These are phyloP conservation scores for Astraeus odoratus DNA, from an alignment of 768 basidiomycete species.

Conservation along the genomic window DNA sequence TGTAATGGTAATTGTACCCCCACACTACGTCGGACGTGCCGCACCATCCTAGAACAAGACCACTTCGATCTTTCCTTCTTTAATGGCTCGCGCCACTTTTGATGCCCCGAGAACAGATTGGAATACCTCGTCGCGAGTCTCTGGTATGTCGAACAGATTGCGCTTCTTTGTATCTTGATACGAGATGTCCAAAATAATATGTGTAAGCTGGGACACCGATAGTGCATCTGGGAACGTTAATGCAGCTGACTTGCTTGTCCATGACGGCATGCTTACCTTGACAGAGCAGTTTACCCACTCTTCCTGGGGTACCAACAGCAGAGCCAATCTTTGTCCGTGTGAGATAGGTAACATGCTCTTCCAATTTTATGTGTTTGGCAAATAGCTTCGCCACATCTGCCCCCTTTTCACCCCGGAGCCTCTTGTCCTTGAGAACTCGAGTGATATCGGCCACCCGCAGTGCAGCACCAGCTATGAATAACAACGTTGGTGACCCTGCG, in stretches of 20 bases:
- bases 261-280: slow-evolving; percentile 41
- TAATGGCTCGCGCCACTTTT: slow-evolving; percentile 54
- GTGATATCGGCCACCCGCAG: slow-evolving; percentile 88
- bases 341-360: slow-evolving; percentile 81
- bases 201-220: slow-evolving; percentile 65
- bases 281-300: slow-evolving; percentile 79
- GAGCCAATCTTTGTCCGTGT: slow-evolving; percentile 78
- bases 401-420: slow-evolving; percentile 70
- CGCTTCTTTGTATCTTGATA: slow-evolving; percentile 73
- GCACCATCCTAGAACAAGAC: slow-evolving; percentile 62
- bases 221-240: slow-evolving; percentile 52
- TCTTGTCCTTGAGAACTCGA: slow-evolving; percentile 61
- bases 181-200: slow-evolving; percentile 76
- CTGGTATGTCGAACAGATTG: slow-evolving; percentile 71
- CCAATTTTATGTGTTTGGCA: slow-evolving; percentile 88
- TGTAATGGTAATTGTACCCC: too few species aligned
- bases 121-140: slow-evolving; percentile 79
- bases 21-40: too few species aligned
- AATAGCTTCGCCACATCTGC: slow-evolving; percentile 94
- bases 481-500: slow-evolving; percentile 78
- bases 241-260: background rate
- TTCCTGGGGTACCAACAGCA: slow-evolving; percentile 88
- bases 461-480: slow-evolving; percentile 85
- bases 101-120: slow-evolving; percentile 60
- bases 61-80: slow-evolving; percentile 69